phyloP scores from a whole-genome alignment of 305 asterid genomes.

The Petunia hybrid region DNA sequence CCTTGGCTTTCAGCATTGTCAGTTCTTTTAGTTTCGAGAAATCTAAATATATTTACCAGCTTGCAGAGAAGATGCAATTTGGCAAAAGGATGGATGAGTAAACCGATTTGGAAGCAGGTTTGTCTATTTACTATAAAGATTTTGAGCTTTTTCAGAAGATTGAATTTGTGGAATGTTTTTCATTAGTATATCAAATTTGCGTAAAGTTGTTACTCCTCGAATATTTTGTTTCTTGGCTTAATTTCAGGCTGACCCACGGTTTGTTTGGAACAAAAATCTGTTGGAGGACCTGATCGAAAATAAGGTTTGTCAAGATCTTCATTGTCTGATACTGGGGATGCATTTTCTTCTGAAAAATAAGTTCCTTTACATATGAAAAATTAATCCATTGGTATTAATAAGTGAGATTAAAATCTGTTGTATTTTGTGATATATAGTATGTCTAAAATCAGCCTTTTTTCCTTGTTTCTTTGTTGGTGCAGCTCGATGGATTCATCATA shows the following conservation, averaged over 20 bases:
- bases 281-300: constrained; percentile 95
- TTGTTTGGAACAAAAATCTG: constrained; percentile 91
- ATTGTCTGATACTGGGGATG: background rate
- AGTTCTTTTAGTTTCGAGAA: constrained; percentile 34
- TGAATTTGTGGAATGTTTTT: constrained; percentile 21
- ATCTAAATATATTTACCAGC: constrained; percentile 61
- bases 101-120: constrained; percentile 98
- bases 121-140: constrained; percentile 21
- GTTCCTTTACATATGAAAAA: constrained; percentile 10
- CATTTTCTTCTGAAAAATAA: constrained; percentile 17
- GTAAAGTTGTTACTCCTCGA: constrained; percentile 19
- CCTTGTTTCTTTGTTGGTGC: constrained; percentile 57
- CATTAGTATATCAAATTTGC: background rate
- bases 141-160: constrained; percentile 1
- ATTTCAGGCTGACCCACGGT: constrained; percentile 95
- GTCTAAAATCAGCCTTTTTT: background rate
- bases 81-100: constrained; percentile 87
- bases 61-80: constrained; percentile 89
- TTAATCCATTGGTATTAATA: background rate
- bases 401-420: constrained; percentile 22
- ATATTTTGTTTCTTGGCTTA: constrained; percentile 27
- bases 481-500: constrained; percentile 92
- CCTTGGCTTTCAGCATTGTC: background rate
- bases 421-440: constrained; percentile 36
- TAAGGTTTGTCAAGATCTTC: constrained; percentile 64